Evolutionary conservation across 352 stramenopile species (phyloP).

Genomic region (Pythium sukuiense): DNA sequence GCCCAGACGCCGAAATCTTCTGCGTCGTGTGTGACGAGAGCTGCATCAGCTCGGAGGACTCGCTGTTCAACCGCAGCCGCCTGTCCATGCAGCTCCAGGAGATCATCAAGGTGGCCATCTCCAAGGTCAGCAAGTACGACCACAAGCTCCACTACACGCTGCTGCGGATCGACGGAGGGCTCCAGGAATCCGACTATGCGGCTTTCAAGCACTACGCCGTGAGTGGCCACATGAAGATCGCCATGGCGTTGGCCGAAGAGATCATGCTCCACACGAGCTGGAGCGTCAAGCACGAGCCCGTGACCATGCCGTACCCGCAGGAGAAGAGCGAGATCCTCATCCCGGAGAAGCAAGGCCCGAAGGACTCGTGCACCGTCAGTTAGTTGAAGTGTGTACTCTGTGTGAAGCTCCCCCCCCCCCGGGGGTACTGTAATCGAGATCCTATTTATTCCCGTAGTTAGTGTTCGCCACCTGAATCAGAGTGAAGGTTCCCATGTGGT

Average conservation of each 20-base stretch:
- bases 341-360: slow-evolving; percentile 53
- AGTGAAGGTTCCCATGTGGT: not conserved
- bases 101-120: slow-evolving; percentile 85
- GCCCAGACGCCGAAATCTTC: slow-evolving; percentile 81
- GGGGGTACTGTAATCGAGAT: not conserved
- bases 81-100: slow-evolving; percentile 81
- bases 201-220: slow-evolving; percentile 85
- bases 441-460: slow-evolving; percentile 8
- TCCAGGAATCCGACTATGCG: slow-evolving; percentile 68
- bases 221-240: slow-evolving; percentile 84
- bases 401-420: slow-evolving; percentile 1
- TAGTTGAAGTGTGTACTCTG: not conserved
- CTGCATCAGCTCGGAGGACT: slow-evolving; percentile 79
- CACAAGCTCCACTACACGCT: slow-evolving; percentile 82
- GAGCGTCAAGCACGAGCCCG: slow-evolving; percentile 44
- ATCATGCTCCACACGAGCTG: slow-evolving; percentile 70
- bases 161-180: slow-evolving; percentile 70
- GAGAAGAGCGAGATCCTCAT: slow-evolving; percentile 77
- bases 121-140: slow-evolving; percentile 74
- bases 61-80: slow-evolving; percentile 70
- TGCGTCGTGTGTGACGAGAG: slow-evolving; percentile 85
- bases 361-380: slow-evolving; percentile 36
- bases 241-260: slow-evolving; percentile 65
- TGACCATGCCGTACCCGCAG: slow-evolving; percentile 80
- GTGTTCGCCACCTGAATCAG: slow-evolving; percentile 9